phyloP scores from a whole-genome alignment of 176 grass and related monocot genomes.

The Calamus simplicifolius region DNA sequence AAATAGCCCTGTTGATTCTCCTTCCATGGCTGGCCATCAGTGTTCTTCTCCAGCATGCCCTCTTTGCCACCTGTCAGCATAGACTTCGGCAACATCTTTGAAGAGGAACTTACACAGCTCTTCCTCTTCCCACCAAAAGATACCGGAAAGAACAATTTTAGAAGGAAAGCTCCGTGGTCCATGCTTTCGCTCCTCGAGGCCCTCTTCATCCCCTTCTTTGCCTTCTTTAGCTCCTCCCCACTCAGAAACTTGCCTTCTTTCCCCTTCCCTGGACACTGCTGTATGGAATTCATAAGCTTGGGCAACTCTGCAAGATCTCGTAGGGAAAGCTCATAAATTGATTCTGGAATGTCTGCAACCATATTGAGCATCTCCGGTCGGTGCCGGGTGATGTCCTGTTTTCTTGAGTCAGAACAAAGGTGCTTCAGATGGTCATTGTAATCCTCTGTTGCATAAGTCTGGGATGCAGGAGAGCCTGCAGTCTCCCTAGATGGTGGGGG shows the following conservation, averaged over 20 bases:
- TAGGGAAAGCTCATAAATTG: slow-evolving; percentile 33
- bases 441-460: no score
- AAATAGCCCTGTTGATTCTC: neutral
- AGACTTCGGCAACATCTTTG: no score
- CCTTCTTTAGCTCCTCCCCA: neutral
- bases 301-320: slow-evolving; percentile 24
- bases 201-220: neutral
- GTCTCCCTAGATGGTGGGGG: no score
- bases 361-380: neutral
- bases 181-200: neutral
- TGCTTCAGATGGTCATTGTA: no score
- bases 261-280: slow-evolving; percentile 3
- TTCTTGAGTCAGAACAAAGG: no score
- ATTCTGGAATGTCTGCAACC: slow-evolving; percentile 10
- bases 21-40: neutral
- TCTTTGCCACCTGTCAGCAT: slow-evolving; percentile 5
- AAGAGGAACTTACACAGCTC: neutral
- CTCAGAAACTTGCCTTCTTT: slow-evolving; percentile 7
- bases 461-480: no score
- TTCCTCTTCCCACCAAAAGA: slow-evolving; percentile 8
- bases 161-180: slow-evolving; percentile 23
- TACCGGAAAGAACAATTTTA: slow-evolving; percentile 25
- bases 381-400: neutral
- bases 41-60: slow-evolving; percentile 3
- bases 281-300: neutral